Evolutionary conservation across 2,329 filamentous ascomycete genomes (phyloP).

Genomic region (Canariomyces notabilis): DNA sequence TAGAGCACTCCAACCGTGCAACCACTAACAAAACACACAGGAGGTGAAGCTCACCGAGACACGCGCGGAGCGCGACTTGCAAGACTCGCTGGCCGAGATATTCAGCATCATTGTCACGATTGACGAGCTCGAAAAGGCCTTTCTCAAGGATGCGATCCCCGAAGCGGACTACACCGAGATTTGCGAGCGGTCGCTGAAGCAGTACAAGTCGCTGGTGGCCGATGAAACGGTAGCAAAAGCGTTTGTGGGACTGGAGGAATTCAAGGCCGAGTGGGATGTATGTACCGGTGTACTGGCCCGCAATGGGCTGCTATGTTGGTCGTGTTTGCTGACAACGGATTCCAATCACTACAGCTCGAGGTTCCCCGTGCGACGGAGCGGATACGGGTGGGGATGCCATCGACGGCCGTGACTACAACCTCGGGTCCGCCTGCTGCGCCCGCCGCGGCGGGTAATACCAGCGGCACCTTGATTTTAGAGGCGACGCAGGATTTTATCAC

Average conservation of each 20-base stretch:
- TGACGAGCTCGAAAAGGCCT: conserved; percentile 93
- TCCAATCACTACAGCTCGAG: conserved; percentile 62
- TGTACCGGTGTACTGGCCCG: too few relatives aligned
- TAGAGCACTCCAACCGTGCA: background rate
- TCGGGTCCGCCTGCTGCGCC: conserved; percentile 41
- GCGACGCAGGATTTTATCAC: conserved; percentile 99
- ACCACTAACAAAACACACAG: conserved; percentile 39
- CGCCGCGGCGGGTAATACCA: conserved; percentile 42
- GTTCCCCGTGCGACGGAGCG: conserved; percentile 91
- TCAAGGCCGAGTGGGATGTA: conserved; percentile 90
- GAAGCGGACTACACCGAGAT: conserved; percentile 95
- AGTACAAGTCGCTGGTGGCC: conserved; percentile 90
- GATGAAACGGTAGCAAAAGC: conserved; percentile 86
- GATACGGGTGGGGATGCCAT: conserved; percentile 85
- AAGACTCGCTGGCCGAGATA: conserved; percentile 93
- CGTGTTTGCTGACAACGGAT: conserved; percentile 9
- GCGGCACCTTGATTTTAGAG: conserved; percentile 69
- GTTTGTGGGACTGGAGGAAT: conserved; percentile 83
- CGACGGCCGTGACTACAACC: conserved; percentile 63
- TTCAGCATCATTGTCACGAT: conserved; percentile 97
- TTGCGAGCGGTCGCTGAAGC: conserved; percentile 86
- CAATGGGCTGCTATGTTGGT: background rate
- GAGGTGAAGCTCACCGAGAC: conserved; percentile 90
- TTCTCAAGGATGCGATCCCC: conserved; percentile 88
- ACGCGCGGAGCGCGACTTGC: conserved; percentile 82